A percentile compares a stretch with the other conserved stretches of the same genome.
Conservation (phyloP, 2,329 filamentous ascomycete species). For the Arthrobotrys pseudoclavata region DNA sequence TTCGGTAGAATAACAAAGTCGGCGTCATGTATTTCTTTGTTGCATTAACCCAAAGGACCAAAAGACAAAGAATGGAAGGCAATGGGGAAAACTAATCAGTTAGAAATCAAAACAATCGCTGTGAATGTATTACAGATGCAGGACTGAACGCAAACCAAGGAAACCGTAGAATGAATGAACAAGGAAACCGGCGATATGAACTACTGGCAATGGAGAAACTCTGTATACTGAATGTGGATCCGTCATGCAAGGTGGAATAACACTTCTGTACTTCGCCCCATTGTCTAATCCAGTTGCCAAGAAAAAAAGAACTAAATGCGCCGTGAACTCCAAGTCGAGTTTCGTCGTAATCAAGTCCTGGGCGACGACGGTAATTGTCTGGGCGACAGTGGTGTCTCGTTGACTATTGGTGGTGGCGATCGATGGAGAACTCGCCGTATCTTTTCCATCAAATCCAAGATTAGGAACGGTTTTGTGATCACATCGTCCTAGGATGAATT, state of each 20-base stretch:
- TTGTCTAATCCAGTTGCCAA: constrained; percentile 19
- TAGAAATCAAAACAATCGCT: neutral
- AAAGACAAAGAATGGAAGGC: neutral
- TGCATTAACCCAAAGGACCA: neutral
- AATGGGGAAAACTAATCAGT: neutral
- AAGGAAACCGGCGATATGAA: neutral
- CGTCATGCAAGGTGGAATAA: neutral
- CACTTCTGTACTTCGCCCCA: constrained; percentile 35
- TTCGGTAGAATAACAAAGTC: neutral
- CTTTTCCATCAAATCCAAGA: constrained; percentile 65
- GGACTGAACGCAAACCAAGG: constrained; percentile 4
- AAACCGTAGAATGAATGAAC: neutral
- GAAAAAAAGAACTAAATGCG: neutral
- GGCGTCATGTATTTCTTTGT: neutral
- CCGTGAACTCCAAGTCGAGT: neutral
- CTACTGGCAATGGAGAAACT: neutral
- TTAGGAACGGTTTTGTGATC: constrained; percentile 84
- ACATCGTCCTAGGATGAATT: constrained; percentile 72
- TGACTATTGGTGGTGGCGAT: neutral
- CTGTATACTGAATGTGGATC: neutral
- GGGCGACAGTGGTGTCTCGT: constrained; percentile 1
- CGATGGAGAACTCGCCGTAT: constrained; percentile 43
- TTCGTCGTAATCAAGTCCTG: neutral
- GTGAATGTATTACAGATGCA: neutral
- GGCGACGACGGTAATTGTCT: constrained; percentile 1